These are phyloP conservation scores for Malus hybrid DNA, from an alignment of 331 rosid species.

Conservation along the genomic window DNA sequence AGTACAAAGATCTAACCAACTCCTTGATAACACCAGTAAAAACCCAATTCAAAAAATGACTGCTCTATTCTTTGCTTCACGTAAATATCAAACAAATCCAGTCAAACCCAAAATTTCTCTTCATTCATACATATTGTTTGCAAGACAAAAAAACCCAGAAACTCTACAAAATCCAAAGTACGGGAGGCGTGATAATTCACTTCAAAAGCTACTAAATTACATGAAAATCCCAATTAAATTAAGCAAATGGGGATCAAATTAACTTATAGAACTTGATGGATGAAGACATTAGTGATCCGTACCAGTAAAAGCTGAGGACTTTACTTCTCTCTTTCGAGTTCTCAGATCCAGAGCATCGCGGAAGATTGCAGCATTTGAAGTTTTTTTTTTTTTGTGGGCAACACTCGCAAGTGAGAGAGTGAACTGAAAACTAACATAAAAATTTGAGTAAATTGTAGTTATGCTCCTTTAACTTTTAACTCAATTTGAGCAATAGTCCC, in stretches of 20 bases:
- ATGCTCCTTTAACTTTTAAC: too few relatives aligned
- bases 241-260: not conserved
- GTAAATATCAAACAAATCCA: not conserved
- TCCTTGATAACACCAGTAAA: not conserved
- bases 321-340: not conserved
- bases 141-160: not conserved
- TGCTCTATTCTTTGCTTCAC: not conserved
- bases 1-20: not conserved
- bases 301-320: constrained; percentile 5
- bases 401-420: not conserved
- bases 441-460: too few relatives aligned
- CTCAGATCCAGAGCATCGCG: constrained; percentile 15
- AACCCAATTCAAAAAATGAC: not conserved
- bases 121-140: not conserved
- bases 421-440: not conserved
- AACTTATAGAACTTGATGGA: not conserved
- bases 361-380: not conserved
- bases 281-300: constrained; percentile 1
- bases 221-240: not conserved
- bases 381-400: not conserved
- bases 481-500: too few relatives aligned
- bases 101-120: not conserved
- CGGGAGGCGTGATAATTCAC: not conserved
- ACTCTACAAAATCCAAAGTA: not conserved
- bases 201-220: not conserved